These are phyloP conservation scores for Castanospermum australe DNA, from an alignment of 306 rosid genomes.

Conservation along the genomic window DNA sequence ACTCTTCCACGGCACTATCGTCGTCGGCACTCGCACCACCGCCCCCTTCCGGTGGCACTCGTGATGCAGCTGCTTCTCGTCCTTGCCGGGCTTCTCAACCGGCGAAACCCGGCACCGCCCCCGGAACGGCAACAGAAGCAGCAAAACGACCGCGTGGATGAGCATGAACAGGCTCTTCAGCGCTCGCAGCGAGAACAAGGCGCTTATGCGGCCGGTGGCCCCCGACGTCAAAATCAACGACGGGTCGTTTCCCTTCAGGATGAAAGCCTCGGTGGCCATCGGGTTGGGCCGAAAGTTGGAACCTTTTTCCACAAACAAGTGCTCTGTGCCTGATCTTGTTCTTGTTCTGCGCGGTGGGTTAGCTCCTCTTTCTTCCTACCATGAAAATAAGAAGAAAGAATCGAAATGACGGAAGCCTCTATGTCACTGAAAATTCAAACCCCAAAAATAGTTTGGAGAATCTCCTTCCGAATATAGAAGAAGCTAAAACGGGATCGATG, in stretches of 20 bases:
- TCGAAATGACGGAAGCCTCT: too few relatives aligned
- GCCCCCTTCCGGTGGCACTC: slow-evolving; percentile 30
- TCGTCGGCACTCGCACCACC: slow-evolving; percentile 33
- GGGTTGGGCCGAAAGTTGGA: background rate
- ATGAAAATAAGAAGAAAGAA: too few relatives aligned
- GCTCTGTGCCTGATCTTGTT: background rate
- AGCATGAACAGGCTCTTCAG: slow-evolving; percentile 42
- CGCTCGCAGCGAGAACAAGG: slow-evolving; percentile 49
- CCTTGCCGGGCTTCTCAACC: slow-evolving; percentile 21
- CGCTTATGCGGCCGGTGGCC: slow-evolving; percentile 63
- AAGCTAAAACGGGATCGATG: background rate
- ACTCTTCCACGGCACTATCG: slow-evolving; percentile 44
- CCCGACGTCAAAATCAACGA: slow-evolving; percentile 63
- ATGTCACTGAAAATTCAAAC: background rate
- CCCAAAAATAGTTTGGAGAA: background rate
- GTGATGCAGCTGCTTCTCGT: slow-evolving; percentile 17
- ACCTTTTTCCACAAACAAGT: background rate
- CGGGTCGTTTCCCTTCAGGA: slow-evolving; percentile 24
- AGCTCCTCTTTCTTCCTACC: background rate
- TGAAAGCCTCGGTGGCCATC: slow-evolving; percentile 33
- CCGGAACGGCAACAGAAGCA: slow-evolving; percentile 51
- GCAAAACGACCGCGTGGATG: slow-evolving; percentile 42
- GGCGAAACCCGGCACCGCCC: slow-evolving; percentile 29
- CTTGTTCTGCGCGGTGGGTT: background rate
- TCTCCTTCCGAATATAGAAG: background rate